phyloP scores from a whole-genome alignment of 768 basidiomycete species.

The Suillus fuscotomentosus region DNA sequence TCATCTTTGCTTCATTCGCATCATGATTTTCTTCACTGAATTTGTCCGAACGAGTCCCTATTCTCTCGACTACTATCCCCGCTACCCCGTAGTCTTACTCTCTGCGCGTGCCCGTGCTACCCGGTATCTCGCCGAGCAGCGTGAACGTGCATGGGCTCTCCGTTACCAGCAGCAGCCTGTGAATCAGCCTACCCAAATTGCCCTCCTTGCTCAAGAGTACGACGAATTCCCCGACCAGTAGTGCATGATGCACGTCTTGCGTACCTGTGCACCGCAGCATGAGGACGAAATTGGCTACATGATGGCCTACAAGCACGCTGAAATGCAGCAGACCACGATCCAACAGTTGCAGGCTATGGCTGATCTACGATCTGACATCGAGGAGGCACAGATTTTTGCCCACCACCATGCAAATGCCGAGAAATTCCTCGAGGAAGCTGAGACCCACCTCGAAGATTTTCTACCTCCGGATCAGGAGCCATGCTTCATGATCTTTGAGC shows the following conservation, averaged over 20 bases:
- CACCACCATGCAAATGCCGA: no score
- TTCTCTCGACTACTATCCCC: neutral
- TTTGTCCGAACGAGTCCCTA: neutral
- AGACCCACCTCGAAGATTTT: no score
- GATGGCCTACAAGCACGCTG: neutral
- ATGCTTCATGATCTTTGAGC: no score
- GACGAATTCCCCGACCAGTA: neutral
- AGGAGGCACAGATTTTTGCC: no score
- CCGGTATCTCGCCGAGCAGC: constrained; percentile 17
- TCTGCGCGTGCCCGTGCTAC: constrained; percentile 17
- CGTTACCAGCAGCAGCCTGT: neutral
- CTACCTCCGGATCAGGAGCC: no score
- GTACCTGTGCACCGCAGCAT: neutral
- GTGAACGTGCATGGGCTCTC: neutral
- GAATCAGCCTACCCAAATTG: constrained; percentile 1
- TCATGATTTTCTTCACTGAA: neutral
- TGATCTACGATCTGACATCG: no score
- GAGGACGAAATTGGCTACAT: neutral
- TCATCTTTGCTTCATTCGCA: neutral
- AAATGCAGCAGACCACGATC: no score
- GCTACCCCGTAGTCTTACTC: neutral
- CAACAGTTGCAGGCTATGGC: no score
- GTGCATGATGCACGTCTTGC: neutral
- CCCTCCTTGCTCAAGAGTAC: neutral
- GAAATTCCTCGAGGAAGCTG: no score